A percentile compares a stretch with the other conserved stretches of the same genome.
These are phyloP conservation scores for Nepenthes gracilis DNA, from an alignment of 148 eudicot species.

Conservation along the genomic window DNA sequence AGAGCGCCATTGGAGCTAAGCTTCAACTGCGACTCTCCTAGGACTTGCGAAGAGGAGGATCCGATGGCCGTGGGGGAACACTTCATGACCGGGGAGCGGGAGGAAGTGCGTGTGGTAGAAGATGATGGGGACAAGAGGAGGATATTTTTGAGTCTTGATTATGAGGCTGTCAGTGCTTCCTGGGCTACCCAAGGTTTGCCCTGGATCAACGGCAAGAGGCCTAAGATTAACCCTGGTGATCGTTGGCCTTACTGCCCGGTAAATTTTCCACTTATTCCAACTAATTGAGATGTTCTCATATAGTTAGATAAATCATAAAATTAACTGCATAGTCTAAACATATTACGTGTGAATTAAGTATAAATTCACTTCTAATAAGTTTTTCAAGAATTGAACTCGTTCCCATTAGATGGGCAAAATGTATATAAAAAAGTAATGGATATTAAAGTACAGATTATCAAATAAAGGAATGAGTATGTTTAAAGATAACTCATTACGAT, in stretches of 20 bases:
- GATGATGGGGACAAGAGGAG: conserved; percentile 6
- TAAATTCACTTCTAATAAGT: too few relatives aligned
- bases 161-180: conserved; percentile 47
- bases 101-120: conserved; percentile 8
- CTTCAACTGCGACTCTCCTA: conserved; percentile 40
- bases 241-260: conserved; percentile 79
- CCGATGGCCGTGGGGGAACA: background rate
- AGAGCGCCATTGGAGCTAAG: conserved; percentile 54
- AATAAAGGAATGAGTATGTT: too few relatives aligned
- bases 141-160: conserved; percentile 49
- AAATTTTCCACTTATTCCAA: conserved; percentile 3
- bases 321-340: too few relatives aligned
- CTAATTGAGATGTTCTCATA: background rate
- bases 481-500: too few relatives aligned
- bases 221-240: conserved; percentile 34
- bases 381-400: too few relatives aligned
- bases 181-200: conserved; percentile 60
- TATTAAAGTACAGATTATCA: too few relatives aligned
- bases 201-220: conserved; percentile 73
- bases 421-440: too few relatives aligned
- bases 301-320: too few relatives aligned
- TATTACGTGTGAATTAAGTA: too few relatives aligned
- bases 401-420: too few relatives aligned
- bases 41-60: conserved; percentile 15
- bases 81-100: background rate